Evolutionary conservation across 768 basidiomycete genomes (phyloP).

Genomic region (Terana coerulea): DNA sequence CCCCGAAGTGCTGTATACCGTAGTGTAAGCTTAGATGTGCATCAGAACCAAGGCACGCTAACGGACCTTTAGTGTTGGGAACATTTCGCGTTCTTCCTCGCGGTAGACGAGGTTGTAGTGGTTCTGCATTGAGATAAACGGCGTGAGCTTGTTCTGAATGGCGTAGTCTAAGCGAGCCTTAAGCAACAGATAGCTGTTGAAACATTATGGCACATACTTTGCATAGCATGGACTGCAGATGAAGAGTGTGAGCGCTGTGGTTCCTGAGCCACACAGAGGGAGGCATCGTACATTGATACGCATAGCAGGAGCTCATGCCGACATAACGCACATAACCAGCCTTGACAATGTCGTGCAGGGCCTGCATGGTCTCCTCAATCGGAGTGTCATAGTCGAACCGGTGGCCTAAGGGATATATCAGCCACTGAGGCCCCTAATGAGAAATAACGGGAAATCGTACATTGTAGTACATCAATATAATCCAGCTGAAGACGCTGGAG

Average conservation of each 20-base stretch:
- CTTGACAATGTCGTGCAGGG: conserved; percentile 40
- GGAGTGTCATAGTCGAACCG: conserved; percentile 29
- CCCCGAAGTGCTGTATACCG: conserved; percentile 12
- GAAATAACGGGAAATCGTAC: conserved; percentile 29
- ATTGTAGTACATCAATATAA: conserved; percentile 75
- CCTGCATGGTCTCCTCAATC: conserved; percentile 39
- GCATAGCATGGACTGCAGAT: conserved; percentile 29
- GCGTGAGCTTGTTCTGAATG: conserved; percentile 37
- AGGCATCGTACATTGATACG: conserved; percentile 25
- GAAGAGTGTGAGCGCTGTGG: neutral
- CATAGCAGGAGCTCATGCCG: conserved; percentile 30
- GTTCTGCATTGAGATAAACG: conserved; percentile 65
- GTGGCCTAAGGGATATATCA: neutral
- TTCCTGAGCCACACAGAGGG: neutral
- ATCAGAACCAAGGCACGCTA: neutral
- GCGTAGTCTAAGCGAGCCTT: conserved; percentile 33
- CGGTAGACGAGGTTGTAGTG: conserved; percentile 54
- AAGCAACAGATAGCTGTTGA: neutral
- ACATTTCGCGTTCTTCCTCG: conserved; percentile 60
- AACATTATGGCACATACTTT: conserved; percentile 19
- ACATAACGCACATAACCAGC: conserved; percentile 37
- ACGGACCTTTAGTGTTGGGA: conserved; percentile 39
- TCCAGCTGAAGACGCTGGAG: conserved; percentile 69
- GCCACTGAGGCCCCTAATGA: too few relatives aligned
- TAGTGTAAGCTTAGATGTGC: neutral